Base-by-base conservation (phyloP, 1,139 yeast genomes). In the Debaryomycetaceae sp. region DNA sequence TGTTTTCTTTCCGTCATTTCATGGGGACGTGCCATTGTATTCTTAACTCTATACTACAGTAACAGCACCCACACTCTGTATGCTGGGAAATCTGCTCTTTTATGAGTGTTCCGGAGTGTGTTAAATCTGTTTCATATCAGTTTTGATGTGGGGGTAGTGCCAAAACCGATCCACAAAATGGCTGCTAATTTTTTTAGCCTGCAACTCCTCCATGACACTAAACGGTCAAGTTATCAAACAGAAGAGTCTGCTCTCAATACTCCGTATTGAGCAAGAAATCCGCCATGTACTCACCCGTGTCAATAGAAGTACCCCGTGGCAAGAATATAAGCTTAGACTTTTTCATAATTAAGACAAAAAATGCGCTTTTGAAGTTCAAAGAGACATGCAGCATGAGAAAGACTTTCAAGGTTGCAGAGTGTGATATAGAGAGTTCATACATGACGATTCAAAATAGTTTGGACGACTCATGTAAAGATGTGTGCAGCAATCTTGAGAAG, bases 91-190 rank as follows among this genome's bases (percentile, higher is more conserved):
- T 17, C 3, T 17, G 20, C 20, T 27, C 31, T 27, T 4, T 8
- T 27, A 27, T 27, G 31, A 38, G 24, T 17, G 8, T 34, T 31
- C 24, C 17, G 30, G 9, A 9, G 22, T 43, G 45, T 36, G 39
- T 39, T 34, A 40, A 31, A 34, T 31, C 14, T 46, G 47, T 44
- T 46, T 46, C 49, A 46, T 27, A 43, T 14, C 24, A 40, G 48
- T 45, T 45, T 42, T 37, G 34, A 22, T 34, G 38, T 22, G 35
- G 30, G n/a, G 8, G 24, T 38, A 35, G 27, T 42, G 43, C 49
- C 40, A 40, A 23, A 9, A 7, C 27, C 34, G 5, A 14, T 42
- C 46, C 48, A 43, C 49, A 46, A 41, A 43, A 38, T 46, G 47
- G 49, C 45, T 44, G 49, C 49, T 43, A 43, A 44, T 41, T 37